Percentiles rank a stretch among this genome's conserved stretches.
Conservation (phyloP, 2,329 filamentous ascomycete genomes). For the Hymenoscyphus scutula region DNA sequence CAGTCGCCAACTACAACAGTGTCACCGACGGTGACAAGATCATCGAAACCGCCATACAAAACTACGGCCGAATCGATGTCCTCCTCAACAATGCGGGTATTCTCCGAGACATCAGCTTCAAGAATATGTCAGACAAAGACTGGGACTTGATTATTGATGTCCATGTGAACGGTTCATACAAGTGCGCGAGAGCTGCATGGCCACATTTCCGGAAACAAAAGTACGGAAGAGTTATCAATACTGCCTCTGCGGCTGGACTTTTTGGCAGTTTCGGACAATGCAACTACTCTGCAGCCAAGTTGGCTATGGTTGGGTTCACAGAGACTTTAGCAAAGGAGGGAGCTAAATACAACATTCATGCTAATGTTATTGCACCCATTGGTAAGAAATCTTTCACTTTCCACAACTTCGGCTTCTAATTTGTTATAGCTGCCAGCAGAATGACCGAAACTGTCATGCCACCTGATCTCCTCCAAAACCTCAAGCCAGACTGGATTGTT, state of each 20-base stretch:
- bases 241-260: constrained; percentile 89
- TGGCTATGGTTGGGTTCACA: constrained; percentile 93
- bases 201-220: constrained; percentile 98
- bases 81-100: constrained; percentile 99
- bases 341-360: constrained; percentile 94
- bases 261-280: constrained; percentile 95
- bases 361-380: constrained; percentile 93
- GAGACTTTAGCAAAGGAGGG: constrained; percentile 98
- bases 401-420: neutral
- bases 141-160: constrained; percentile 95
- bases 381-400: constrained; percentile 24
- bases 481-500: constrained; percentile 90
- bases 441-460: constrained; percentile 97
- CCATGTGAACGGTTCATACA: constrained; percentile 91
- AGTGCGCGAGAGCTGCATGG: constrained; percentile 93
- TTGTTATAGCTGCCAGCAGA: constrained; percentile 73
- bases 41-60: constrained; percentile 81
- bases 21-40: constrained; percentile 93
- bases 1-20: constrained; percentile 94
- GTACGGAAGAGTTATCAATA: constrained; percentile 95
- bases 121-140: constrained; percentile 96
- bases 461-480: constrained; percentile 75
- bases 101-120: constrained; percentile 88
- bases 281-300: constrained; percentile 96
- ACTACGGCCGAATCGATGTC: constrained; percentile 84